Conservation (phyloP, 108 stramenopile species). For the Nitzschia putrida region DNA sequence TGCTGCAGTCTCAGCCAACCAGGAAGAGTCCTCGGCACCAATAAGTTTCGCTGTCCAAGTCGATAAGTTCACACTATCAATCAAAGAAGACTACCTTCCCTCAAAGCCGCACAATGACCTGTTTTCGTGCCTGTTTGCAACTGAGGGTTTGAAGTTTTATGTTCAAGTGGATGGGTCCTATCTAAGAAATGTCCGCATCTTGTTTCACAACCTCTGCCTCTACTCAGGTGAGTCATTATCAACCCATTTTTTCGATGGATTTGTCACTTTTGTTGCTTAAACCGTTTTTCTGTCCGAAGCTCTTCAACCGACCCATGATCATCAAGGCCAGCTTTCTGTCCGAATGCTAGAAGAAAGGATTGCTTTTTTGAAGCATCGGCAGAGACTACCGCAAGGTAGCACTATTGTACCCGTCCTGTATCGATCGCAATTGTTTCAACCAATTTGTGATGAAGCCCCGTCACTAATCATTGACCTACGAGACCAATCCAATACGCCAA, state of each 20-base stretch:
- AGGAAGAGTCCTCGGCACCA: background rate
- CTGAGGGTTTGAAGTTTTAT: constrained; percentile 24
- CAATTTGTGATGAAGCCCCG: constrained; percentile 76
- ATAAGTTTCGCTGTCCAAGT: constrained; percentile 21
- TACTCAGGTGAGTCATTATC: constrained; percentile 41
- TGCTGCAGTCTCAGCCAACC: background rate
- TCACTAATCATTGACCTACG: constrained; percentile 61
- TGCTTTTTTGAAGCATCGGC: constrained; percentile 12
- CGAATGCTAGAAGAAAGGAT: background rate
- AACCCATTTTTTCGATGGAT: too few relatives aligned
- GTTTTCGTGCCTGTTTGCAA: constrained; percentile 24
- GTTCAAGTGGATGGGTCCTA: constrained; percentile 1
- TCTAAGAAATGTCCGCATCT: constrained; percentile 25
- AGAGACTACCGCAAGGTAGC: constrained; percentile 1
- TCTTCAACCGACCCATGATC: too few relatives aligned
- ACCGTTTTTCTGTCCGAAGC: too few relatives aligned
- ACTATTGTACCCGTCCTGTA: constrained; percentile 49
- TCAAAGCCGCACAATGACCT: background rate
- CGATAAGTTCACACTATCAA: constrained; percentile 16
- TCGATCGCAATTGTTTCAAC: constrained; percentile 59
- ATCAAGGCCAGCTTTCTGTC: background rate
- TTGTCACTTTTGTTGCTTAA: too few relatives aligned
- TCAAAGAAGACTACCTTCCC: constrained; percentile 6
- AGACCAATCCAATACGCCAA: constrained; percentile 15
- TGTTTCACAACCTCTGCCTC: constrained; percentile 40